Conservation (phyloP, 1,284 basidiomycete genomes). For the Boletus semigastroideus region DNA sequence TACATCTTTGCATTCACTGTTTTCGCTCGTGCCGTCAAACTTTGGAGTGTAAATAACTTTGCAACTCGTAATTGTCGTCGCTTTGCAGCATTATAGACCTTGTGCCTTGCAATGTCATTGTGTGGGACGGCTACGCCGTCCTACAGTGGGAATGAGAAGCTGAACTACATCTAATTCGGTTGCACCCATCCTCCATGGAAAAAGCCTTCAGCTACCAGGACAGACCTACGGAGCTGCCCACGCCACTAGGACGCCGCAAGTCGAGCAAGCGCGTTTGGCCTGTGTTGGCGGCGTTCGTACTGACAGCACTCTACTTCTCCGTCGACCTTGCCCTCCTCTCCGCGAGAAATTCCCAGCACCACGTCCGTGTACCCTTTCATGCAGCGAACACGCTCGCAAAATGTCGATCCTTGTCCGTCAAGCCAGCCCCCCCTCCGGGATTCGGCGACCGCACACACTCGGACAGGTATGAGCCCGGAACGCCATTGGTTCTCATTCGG, state of each 20-base stretch:
- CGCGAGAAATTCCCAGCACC: neutral
- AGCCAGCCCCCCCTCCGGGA: conserved; percentile 47
- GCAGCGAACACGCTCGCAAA: conserved; percentile 20
- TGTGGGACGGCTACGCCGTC: no score
- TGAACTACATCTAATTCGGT: no score
- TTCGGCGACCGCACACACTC: conserved; percentile 56
- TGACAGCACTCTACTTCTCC: conserved; percentile 19
- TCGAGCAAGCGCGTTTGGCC: conserved; percentile 14
- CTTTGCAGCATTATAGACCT: conserved; percentile 6
- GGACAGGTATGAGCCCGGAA: conserved; percentile 68
- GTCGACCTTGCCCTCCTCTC: conserved; percentile 12
- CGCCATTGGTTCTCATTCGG: conserved; percentile 57
- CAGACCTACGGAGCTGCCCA: neutral
- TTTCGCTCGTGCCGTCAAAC: conserved; percentile 1
- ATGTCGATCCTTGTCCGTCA: conserved; percentile 27
- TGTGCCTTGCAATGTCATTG: neutral
- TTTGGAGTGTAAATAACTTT: conserved; percentile 12
- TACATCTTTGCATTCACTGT: neutral
- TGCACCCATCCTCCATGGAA: conserved; percentile 9
- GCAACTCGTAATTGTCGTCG: conserved; percentile 12
- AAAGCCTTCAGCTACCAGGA: conserved; percentile 1
- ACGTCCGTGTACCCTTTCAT: conserved; percentile 20
- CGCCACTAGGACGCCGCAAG: conserved; percentile 4
- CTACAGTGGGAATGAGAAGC: no score
- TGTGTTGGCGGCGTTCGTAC: conserved; percentile 11